Base-by-base conservation (phyloP, 2,329 filamentous ascomycete species). In the Colletotrichum lupini region DNA sequence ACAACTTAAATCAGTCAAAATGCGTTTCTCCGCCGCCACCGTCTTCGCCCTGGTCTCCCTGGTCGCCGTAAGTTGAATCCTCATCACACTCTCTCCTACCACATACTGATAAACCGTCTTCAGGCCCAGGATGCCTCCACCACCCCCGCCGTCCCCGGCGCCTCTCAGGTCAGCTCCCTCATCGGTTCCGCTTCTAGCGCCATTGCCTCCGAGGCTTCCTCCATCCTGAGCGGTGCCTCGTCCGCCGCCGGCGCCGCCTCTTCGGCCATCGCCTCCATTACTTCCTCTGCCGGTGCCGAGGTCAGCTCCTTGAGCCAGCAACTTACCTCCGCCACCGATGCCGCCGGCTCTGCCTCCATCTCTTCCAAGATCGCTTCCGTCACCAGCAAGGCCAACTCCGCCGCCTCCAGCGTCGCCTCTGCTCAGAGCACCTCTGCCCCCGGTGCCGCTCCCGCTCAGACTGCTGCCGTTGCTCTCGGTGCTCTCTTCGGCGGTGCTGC, bases 401-500 rank as follows among this genome's bases (percentile, higher is more conserved):
- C 67, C 26, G 67, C 55, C 6, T 65, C 52, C 63, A 72, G 16
- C 9, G 35, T 30, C 22, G 52, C 19, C 26, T 14, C 37, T 19
- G 59, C 67, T n/a, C 66, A 52, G 67, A 67, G 68, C 56, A 77
- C 73, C 62, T 74, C 67, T 8, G 74, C 64, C 19, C 74, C 76
- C 22, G 76, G 75, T 32, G 65, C 81, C 7, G 81, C 78, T 60
- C 78, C 82, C 58, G 77, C 78, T 68, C 82, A 81, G 74, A 86
- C 85, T 19, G 86, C 81, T 32, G 85, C 82, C 32, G 76, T 87
- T 55, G 85, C 83, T 24, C 78, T 88, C 59, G 85, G 85, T 37
- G 86, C 85, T 28, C 80, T 88, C 71, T 79, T 87, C 61, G 86
- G 85, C 28, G 86, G 85, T 76, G 85, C 83, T 3, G 86, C 84